Evolutionary conservation across 2,329 filamentous ascomycete species (phyloP), one percentile per base, ranked within the genome.

Genomic region (Epichloe scottii): DNA sequence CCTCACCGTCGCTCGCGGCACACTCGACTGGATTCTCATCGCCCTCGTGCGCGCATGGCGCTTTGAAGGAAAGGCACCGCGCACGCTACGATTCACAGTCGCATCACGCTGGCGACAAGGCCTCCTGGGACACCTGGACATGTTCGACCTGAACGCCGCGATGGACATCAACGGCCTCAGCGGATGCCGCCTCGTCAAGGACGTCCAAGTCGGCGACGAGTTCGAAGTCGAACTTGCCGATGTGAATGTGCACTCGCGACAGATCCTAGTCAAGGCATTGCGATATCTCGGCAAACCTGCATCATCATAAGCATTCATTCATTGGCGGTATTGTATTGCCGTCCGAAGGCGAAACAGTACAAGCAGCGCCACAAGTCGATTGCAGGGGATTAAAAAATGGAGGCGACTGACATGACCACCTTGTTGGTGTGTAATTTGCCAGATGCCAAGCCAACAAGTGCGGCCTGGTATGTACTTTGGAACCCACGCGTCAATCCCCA

Each of bases 41-140:
- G 78, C 80, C 23, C 67, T 84, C 34, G 67, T 79, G 49, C 77
- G 80, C 14, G 79, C 76, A 14, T 83, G 79, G 79, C 68, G 68
- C 54, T 79, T 74, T 57, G 74, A 81, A 59, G 65, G 66, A 8
- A 55, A 63, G 46, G 60, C 77, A 26, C 76, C 77, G n/a, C 55
- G 63, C 33, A 70, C 66, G 3, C 74, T 83, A 55, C 62, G 60
- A 43, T 74, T 80, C 56, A 71, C 63, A 3, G 75, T 81, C 38
- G 53, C 57, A 23, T 64, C 68, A 15, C 60, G 71, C 14, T 63
- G 59, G 52, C 59, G 57, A 30, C 61, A 62, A 50, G 63, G 60
- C 30, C 55, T 74, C 48, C 51, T 62, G 3, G 75, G 75, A 34
- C 61, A 60, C n/a, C 63, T 81, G 45, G 65, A 77, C 63, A 72